Base-by-base conservation (phyloP, 2,329 filamentous ascomycete genomes). In the Colletotrichum sp. region DNA sequence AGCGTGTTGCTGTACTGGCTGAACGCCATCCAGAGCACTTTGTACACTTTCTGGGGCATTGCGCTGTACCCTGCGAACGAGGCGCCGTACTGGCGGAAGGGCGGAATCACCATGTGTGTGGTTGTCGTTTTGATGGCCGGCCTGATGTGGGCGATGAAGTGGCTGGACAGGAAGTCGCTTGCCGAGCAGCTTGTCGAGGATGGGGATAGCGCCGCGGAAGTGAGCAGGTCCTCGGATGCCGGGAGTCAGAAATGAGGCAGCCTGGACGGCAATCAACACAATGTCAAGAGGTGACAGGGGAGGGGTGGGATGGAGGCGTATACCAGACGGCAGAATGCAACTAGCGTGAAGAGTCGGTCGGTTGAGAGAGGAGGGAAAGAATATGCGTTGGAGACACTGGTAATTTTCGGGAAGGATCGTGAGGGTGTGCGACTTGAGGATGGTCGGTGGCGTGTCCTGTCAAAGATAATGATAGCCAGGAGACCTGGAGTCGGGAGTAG, bases 21-120 rank as follows among this genome's bases (percentile, higher is more conserved):
- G 85, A 86, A 85, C 13, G 83, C 84, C 28, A 82, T 83, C 4
- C 83, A 84, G 16, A 83, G 83, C 57, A 79, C 85, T 1, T 74
- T 88, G 30, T 88, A 85, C 76, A 87, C 87, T 0, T 88, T 87
- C 65, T 88, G 87, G 86, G 87, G 86, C 0, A 86, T 88, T 7
- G 79, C 82, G 0, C 77, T 88, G 9, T 88, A 88, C 60, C 81
- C 85, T 15, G 85, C 85, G 1, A 82, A 81, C 7, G 85, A 88
- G 74, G 85, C 85, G 0, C 85, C 86, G 5, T 87, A 87, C 68
- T 87, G 86, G 79, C 76, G 78, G 49, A 83, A 79, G 26, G 81
- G 81, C 0, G 79, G 78, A 4, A 82, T 82, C 30, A 76, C 79
- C 0, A 80, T 82, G 39, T 70, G 68, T 39, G 68, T 70, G 24